Conservation (phyloP, 2,329 filamentous ascomycete species). For the Cladophialophora bantiana region DNA sequence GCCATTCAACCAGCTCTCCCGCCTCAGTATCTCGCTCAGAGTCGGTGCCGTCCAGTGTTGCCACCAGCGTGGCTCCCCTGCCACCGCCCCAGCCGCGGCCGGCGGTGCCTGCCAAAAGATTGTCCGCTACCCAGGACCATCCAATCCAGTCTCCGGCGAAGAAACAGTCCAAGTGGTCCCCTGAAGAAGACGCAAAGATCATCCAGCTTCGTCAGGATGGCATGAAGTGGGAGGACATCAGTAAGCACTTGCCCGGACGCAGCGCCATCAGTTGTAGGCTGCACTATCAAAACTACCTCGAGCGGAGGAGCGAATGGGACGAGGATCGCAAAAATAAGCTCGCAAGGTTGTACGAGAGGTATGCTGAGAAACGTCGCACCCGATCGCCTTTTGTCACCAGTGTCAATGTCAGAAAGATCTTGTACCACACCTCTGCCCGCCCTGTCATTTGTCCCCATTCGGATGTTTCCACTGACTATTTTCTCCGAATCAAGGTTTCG, state of each 20-base stretch:
- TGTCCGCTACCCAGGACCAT: slow-evolving; percentile 48
- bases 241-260: slow-evolving; percentile 84
- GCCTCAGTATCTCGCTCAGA: slow-evolving; percentile 34
- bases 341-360: slow-evolving; percentile 94
- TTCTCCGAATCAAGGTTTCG: slow-evolving; percentile 74
- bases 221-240: slow-evolving; percentile 99
- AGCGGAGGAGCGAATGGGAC: slow-evolving; percentile 92
- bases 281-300: slow-evolving; percentile 97
- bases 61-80: slow-evolving; percentile 36
- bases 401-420: slow-evolving; percentile 12
- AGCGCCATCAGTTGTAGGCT: slow-evolving; percentile 93
- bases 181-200: slow-evolving; percentile 90
- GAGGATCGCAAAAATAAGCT: slow-evolving; percentile 98
- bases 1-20: slow-evolving; percentile 38
- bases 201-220: slow-evolving; percentile 87
- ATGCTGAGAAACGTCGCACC: slow-evolving; percentile 49
- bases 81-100: slow-evolving; percentile 35
- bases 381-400: slow-evolving; percentile 15
- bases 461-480: slow-evolving; percentile 16
- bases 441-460: slow-evolving; percentile 11
- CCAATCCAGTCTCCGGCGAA: slow-evolving; percentile 74
- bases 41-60: slow-evolving; percentile 36
- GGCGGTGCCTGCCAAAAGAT: slow-evolving; percentile 44
- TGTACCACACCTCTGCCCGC: slow-evolving; percentile 11
- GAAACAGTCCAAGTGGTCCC: slow-evolving; percentile 96